phyloP scores from a whole-genome alignment of 2,329 filamentous ascomycete species.

The Diaporthe eres region DNA sequence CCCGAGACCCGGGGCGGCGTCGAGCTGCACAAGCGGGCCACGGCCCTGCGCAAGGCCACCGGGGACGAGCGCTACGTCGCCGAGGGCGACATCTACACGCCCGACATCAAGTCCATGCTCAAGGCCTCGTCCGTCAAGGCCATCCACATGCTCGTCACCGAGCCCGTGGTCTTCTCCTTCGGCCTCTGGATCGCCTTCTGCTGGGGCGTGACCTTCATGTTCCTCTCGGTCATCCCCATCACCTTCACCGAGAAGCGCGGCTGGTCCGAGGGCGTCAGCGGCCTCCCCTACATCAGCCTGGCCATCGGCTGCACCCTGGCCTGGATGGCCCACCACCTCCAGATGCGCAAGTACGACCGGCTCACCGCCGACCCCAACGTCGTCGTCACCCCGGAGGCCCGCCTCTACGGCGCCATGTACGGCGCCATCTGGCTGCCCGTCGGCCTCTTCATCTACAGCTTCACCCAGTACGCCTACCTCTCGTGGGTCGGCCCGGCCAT shows the following conservation, averaged over 20 bases:
- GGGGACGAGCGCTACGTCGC: conserved; percentile 65
- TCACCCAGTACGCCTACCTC: conserved; percentile 65
- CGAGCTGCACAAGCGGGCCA: conserved; percentile 62
- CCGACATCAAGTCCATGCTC: conserved; percentile 60
- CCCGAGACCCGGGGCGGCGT: conserved; percentile 47
- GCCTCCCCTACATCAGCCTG: conserved; percentile 66
- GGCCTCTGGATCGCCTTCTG: conserved; percentile 41
- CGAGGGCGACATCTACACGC: conserved; percentile 65
- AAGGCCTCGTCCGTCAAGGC: conserved; percentile 62
- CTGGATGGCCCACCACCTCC: conserved; percentile 62
- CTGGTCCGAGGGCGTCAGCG: conserved; percentile 64
- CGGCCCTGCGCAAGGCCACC: conserved; percentile 60
- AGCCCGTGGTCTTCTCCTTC: conserved; percentile 42
- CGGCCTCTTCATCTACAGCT: conserved; percentile 67
- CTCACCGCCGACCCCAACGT: conserved; percentile 53
- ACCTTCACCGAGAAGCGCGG: conserved; percentile 66
- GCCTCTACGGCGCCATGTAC: conserved; percentile 63
- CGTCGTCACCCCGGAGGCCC: conserved; percentile 58
- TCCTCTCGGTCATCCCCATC: conserved; percentile 65
- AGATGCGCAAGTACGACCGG: conserved; percentile 64
- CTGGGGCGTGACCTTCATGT: conserved; percentile 68
- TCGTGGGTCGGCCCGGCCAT: conserved; percentile 65
- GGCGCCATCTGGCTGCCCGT: conserved; percentile 62
- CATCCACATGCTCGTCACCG: conserved; percentile 40
- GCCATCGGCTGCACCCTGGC: conserved; percentile 63